A percentile compares a stretch with the other conserved stretches of the same genome.
Conservation (phyloP, 345 rosid species). For the Melaleuca alternifolia region DNA sequence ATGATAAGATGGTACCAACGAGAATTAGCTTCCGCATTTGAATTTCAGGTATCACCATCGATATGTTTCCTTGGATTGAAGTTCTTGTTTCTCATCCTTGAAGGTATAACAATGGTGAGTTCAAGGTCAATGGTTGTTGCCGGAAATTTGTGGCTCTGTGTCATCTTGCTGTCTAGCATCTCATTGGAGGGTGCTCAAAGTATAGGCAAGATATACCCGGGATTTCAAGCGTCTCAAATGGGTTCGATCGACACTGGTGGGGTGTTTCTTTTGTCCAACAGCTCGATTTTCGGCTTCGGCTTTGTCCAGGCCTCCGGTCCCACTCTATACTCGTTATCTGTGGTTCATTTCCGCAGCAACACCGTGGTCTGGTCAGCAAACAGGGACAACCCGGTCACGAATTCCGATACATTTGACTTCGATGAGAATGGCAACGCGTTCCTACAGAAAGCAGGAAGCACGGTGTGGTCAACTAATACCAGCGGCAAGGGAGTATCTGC, state of each 20-base stretch:
- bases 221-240: constrained; percentile 63
- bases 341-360: constrained; percentile 29
- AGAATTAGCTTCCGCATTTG: not conserved
- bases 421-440: constrained; percentile 41
- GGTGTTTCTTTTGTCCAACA: constrained; percentile 55
- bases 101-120: constrained; percentile 19
- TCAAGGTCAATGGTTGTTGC: constrained; percentile 2
- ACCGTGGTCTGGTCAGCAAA: constrained; percentile 73
- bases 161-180: constrained; percentile 13
- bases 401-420: constrained; percentile 55
- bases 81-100: not conserved
- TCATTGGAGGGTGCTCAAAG: constrained; percentile 24
- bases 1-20: not conserved
- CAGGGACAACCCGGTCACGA: constrained; percentile 43
- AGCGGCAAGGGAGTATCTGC: constrained; percentile 43
- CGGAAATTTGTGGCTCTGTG: constrained; percentile 14
- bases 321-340: constrained; percentile 39
- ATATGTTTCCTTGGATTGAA: not conserved
- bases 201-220: constrained; percentile 29
- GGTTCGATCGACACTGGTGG: constrained; percentile 52
- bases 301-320: constrained; percentile 33
- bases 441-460: constrained; percentile 22
- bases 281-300: constrained; percentile 51
- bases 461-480: constrained; percentile 56
- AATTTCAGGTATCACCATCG: not conserved